A percentile compares a stretch with the other conserved stretches of the same genome.
Evolutionary conservation across 2,329 filamentous ascomycete genomes (phyloP).

Genomic region (Apiospora malaysiana): DNA sequence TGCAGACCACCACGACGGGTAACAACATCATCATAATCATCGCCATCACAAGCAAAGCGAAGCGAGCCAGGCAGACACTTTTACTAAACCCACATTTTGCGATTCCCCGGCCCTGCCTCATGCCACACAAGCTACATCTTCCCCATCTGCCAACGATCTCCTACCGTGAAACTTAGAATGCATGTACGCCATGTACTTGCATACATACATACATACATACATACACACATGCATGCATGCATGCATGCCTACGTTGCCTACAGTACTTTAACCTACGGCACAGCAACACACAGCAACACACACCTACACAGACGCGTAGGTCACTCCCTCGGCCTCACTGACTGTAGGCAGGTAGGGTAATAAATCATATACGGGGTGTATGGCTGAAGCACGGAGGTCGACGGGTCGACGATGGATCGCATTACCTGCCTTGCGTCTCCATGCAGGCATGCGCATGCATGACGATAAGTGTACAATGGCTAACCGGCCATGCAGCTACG

Average conservation of each 20-base stretch:
- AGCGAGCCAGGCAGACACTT: not conserved
- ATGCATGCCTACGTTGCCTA: no score
- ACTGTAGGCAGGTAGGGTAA: no score
- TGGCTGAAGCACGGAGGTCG: not conserved
- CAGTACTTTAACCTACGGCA: not conserved
- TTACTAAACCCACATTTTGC: not conserved
- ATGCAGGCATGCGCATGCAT: constrained; percentile 23
- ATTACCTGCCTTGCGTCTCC: constrained; percentile 24
- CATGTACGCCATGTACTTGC: constrained; percentile 7
- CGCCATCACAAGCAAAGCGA: constrained; percentile 7
- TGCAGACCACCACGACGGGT: not conserved
- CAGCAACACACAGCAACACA: not conserved
- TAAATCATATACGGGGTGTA: not conserved
- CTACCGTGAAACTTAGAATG: not conserved
- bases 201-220: not conserved
- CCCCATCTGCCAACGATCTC: not conserved
- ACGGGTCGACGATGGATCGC: constrained; percentile 23
- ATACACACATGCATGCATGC: not conserved
- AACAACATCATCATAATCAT: not conserved
- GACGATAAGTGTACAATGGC: constrained; percentile 19
- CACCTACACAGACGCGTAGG: not conserved
- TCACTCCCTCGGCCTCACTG: not conserved
- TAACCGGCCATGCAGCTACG: constrained; percentile 13
- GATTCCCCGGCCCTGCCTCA: not conserved
- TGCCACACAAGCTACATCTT: not conserved